Evolutionary conservation across 2,329 filamentous ascomycete genomes (phyloP).

Genomic region (Hypomyces perniciosus): DNA sequence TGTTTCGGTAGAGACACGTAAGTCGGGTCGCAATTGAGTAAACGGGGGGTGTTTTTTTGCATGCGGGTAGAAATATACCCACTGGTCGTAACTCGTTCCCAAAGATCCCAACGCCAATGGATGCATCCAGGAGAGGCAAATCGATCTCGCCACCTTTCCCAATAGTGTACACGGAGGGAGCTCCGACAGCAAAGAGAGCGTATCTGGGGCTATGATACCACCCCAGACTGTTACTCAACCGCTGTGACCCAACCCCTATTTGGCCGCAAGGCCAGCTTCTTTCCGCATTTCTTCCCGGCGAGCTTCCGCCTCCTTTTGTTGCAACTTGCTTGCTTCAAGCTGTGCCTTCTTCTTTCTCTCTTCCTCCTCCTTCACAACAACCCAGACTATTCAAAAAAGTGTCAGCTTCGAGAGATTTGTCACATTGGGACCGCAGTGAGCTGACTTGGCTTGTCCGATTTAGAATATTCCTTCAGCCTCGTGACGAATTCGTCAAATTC

Average conservation of each 20-base stretch:
- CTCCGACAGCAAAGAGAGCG: too few relatives aligned
- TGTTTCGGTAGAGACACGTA: too few relatives aligned
- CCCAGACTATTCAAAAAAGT: constrained; percentile 37
- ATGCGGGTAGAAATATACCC: too few relatives aligned
- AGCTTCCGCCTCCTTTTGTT: constrained; percentile 36
- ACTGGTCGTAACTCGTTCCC: too few relatives aligned
- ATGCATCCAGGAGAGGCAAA: too few relatives aligned
- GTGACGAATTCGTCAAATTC: constrained; percentile 86
- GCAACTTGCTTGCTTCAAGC: constrained; percentile 29
- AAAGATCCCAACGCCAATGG: too few relatives aligned
- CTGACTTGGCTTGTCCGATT: constrained; percentile 86
- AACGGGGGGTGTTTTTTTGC: too few relatives aligned
- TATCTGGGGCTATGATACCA: too few relatives aligned
- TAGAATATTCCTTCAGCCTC: constrained; percentile 80
- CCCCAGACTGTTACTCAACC: too few relatives aligned
- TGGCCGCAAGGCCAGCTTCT: constrained; percentile 39
- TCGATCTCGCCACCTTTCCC: too few relatives aligned
- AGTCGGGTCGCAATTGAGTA: too few relatives aligned
- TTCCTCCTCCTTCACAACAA: constrained; percentile 45
- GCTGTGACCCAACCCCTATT: constrained; percentile 15
- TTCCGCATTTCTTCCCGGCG: constrained; percentile 44
- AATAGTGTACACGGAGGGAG: too few relatives aligned
- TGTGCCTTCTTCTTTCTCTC: constrained; percentile 35
- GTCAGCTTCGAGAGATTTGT: constrained; percentile 11
- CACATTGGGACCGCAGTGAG: constrained; percentile 13